Evolutionary conservation across 805 yeast genomes (phyloP), one percentile per base, ranked within the genome.

Genomic region (Torulaspora delbrueckii): DNA sequence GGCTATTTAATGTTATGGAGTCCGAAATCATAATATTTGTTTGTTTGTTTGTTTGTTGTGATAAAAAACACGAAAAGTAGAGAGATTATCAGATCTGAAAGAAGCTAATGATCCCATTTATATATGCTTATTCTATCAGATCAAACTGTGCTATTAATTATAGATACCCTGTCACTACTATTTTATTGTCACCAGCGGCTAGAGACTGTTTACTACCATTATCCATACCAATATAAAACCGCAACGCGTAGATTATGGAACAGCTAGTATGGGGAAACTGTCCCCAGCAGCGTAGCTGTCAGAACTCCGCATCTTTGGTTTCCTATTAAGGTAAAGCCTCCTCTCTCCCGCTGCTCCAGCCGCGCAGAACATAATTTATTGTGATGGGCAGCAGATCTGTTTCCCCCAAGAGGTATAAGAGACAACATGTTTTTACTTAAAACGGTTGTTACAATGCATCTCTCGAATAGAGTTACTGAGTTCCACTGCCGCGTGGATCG

Each of bases 401-500:
- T 19, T 19, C 27, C 16, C 14, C 22, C 32, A 30, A 37, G 32
- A 30, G 28, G 42, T 22, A 30, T n/a, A 14, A 9, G 13, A 5
- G 7, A 12, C n/a, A n/a, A 9, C 22, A 19, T 22, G 23, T 23
- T 22, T 16, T 30, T 39, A 30, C 42, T 32, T 18, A 24, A 39
- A 30, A 4, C 13, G 35, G 42, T 14, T 7, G 22, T 19, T 13
- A 13, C 42, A 39, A 39, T 39, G 42, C 23, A 19, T 28, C 18
- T 30, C n/a, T n/a, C 9, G 14, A 18, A 8, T 9, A 25, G 34
- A 35, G 24, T 23, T 16, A 31, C 34, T 16, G 10, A 16, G 22
- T 31, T 31, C 19, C 19, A 31, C 19, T 31, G 8, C 10, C 16
- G 34, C 34, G 42, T 39, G 42, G 42, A 39, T 39, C 42, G 28